Conservation (phyloP, 345 rosid genomes). For the Cardamine resedifolia region DNA sequence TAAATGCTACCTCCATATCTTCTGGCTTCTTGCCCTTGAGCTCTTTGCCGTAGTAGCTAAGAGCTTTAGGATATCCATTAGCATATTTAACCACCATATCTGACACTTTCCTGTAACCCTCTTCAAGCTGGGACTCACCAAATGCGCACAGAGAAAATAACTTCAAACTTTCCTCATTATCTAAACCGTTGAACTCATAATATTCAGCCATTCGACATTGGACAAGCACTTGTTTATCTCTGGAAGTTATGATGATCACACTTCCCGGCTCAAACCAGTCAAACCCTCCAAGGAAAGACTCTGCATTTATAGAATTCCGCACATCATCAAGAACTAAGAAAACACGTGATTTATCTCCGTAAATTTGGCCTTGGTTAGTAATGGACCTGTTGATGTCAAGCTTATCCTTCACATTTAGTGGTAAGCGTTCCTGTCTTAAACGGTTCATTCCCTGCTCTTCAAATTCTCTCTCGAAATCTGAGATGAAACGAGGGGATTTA, state of each 20-base stretch:
- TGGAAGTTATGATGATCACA: not conserved
- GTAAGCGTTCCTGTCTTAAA: not conserved
- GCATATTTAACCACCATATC: slow-evolving; percentile 1
- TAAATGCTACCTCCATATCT: not conserved
- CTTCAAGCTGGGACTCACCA: not conserved
- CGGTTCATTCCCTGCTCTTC: not conserved
- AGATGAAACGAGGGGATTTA: slow-evolving; percentile 13
- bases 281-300: slow-evolving; percentile 23
- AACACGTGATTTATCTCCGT: not conserved
- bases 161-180: not conserved
- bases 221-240: slow-evolving; percentile 8
- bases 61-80: slow-evolving; percentile 12
- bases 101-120: not conserved
- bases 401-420: slow-evolving; percentile 10
- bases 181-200: slow-evolving; percentile 3
- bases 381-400: slow-evolving; percentile 4
- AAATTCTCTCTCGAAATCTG: slow-evolving; percentile 1
- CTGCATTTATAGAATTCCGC: not conserved
- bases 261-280: slow-evolving; percentile 22
- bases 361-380: not conserved
- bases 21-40: not conserved
- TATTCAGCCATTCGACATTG: not conserved
- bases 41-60: not conserved
- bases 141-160: not conserved
- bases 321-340: slow-evolving; percentile 23